These are phyloP conservation scores for Zasmidium cellare DNA, from an alignment of 2,329 filamentous ascomycete genomes.

Conservation along the genomic window DNA sequence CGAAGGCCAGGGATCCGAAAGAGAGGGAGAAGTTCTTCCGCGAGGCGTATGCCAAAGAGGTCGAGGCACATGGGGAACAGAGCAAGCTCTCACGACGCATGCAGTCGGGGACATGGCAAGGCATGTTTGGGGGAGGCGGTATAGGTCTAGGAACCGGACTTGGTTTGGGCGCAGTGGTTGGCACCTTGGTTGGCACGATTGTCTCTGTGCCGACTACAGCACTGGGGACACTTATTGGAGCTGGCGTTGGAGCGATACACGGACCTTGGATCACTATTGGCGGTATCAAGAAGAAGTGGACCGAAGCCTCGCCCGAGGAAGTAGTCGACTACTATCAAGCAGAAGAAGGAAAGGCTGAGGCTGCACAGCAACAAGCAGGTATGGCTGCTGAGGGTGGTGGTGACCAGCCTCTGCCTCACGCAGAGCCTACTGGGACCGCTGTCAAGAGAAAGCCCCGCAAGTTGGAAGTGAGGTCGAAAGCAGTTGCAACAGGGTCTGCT, in stretches of 20 bases:
- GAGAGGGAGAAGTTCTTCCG: slow-evolving; percentile 30
- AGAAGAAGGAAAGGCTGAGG: not conserved
- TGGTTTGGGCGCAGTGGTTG: slow-evolving; percentile 44
- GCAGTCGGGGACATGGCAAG: slow-evolving; percentile 41
- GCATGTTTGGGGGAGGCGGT: slow-evolving; percentile 42
- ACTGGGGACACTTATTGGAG: slow-evolving; percentile 38
- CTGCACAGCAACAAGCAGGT: not conserved
- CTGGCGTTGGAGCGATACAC: slow-evolving; percentile 42
- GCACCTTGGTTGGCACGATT: slow-evolving; percentile 41
- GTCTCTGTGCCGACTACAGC: slow-evolving; percentile 41
- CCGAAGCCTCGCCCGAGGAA: slow-evolving; percentile 21
- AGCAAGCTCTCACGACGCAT: slow-evolving; percentile 29
- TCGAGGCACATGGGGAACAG: slow-evolving; percentile 32
- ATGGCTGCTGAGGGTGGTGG: not conserved
- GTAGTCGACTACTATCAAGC: slow-evolving; percentile 9
- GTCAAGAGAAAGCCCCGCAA: slow-evolving; percentile 22
- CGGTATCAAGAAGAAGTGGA: slow-evolving; percentile 14
- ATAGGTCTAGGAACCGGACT: slow-evolving; percentile 44
- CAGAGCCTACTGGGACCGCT: not conserved
- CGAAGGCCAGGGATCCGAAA: slow-evolving; percentile 20
- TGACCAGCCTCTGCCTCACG: not conserved
- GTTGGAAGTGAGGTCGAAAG: slow-evolving; percentile 15
- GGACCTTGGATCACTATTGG: slow-evolving; percentile 45
- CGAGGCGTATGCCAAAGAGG: slow-evolving; percentile 34
- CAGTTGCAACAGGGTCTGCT: not conserved